Evolutionary conservation across 768 basidiomycete genomes (phyloP).

Genomic region (Tylopilus sp.): DNA sequence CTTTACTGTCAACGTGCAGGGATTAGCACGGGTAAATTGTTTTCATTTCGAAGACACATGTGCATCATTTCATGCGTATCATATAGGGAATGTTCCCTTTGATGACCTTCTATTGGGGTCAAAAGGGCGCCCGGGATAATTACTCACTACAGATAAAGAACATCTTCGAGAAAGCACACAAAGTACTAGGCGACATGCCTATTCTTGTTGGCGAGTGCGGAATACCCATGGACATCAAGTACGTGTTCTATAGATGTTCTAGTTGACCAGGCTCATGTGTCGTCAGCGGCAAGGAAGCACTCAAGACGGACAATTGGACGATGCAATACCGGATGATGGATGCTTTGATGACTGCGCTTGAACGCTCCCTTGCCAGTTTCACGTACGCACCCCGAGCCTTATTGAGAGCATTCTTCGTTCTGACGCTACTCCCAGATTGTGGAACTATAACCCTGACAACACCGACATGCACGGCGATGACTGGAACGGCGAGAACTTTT

Average conservation of each 20-base stretch:
- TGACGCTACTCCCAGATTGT: constrained; percentile 54
- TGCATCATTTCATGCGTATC: constrained; percentile 6
- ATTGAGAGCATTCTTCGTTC: neutral
- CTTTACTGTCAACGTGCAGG: constrained; percentile 92
- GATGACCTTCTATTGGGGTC: constrained; percentile 86
- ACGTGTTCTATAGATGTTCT: constrained; percentile 24
- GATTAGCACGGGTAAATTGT: constrained; percentile 78
- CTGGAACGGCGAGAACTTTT: constrained; percentile 98
- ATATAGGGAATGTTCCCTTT: constrained; percentile 79
- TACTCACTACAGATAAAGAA: constrained; percentile 79
- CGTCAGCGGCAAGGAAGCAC: constrained; percentile 64
- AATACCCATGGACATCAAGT: constrained; percentile 98
- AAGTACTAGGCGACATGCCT: constrained; percentile 74
- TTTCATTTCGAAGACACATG: no score
- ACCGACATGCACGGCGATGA: constrained; percentile 73
- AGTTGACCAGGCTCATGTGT: neutral
- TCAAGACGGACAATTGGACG: constrained; percentile 65
- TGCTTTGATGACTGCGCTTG: constrained; percentile 80
- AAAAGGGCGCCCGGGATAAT: constrained; percentile 75
- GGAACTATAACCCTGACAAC: constrained; percentile 94
- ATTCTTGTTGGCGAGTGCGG: constrained; percentile 91
- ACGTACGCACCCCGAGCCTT: constrained; percentile 53
- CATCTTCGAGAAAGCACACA: constrained; percentile 66
- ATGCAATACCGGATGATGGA: constrained; percentile 96
- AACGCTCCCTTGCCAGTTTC: constrained; percentile 74